Conservation (phyloP, 1,284 basidiomycete genomes). For the Ustilago curta region DNA sequence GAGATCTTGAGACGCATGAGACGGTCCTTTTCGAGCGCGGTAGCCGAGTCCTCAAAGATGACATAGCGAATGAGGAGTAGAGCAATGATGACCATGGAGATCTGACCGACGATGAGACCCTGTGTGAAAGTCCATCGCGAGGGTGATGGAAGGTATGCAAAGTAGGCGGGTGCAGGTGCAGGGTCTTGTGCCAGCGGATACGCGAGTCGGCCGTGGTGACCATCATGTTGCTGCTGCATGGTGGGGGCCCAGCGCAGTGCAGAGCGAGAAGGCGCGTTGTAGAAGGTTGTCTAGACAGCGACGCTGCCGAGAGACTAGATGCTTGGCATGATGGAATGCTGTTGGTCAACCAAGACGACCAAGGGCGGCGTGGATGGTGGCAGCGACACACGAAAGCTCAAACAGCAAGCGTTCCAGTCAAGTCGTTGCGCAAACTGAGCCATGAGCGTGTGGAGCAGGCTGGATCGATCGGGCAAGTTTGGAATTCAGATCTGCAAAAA, state of each 20-base stretch:
- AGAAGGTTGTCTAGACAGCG: background rate
- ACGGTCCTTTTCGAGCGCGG: constrained; percentile 47
- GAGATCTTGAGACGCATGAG: constrained; percentile 52
- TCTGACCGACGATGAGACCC: constrained; percentile 73
- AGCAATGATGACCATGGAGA: constrained; percentile 69
- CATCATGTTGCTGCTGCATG: constrained; percentile 17
- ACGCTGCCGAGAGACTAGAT: background rate
- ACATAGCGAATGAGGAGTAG: constrained; percentile 72
- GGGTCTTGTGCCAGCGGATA: constrained; percentile 23
- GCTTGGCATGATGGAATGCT: background rate
- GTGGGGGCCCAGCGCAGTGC: background rate
- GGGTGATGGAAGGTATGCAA: constrained; percentile 22
- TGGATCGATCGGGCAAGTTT: background rate
- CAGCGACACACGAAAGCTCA: background rate
- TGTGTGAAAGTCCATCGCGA: constrained; percentile 72
- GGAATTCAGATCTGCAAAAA: background rate
- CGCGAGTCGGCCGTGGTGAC: constrained; percentile 17
- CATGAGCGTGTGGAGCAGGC: background rate
- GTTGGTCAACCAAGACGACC: background rate
- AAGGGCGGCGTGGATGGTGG: background rate
- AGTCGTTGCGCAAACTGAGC: background rate
- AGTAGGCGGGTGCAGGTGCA: constrained; percentile 25
- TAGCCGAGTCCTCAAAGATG: constrained; percentile 72
- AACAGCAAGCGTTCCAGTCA: background rate
- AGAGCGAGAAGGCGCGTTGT: no score